Evolutionary conservation across 225 moss, liverwort and hornwort species (phyloP), one percentile per base, ranked within the genome.

Genomic region (Physcomitrium patens): DNA sequence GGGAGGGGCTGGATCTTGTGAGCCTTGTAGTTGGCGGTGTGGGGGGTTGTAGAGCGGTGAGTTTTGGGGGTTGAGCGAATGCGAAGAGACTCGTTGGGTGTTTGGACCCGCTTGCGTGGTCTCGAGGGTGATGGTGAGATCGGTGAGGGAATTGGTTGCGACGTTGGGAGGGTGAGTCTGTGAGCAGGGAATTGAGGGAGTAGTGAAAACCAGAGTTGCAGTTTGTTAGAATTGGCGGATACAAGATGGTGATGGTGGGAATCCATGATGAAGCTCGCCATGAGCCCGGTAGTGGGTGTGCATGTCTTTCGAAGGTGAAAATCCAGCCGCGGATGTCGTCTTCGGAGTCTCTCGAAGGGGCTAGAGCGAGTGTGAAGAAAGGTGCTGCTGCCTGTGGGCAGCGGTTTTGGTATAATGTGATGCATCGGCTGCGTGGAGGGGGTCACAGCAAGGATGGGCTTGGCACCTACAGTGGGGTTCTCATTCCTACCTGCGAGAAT

Each of bases 401-500:
- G 51, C 76, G 84, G 0, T 65, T 84, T 16, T 76, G 78, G 81
- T 84, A 84, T 77, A 87, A 81, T 79, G 74, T 77, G 59, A 10
- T 73, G 72, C 84, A 84, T 3, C 81, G 75, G 57, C 37, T 83
- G 49, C 81, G 83, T 8, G 76, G 73, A 0, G 81, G 76, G 12
- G 78, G 76, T 2, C 78, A 81, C 70, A 20, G 64, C 0, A 1
- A 73, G 0, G 71, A 49, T 9, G 96, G 96, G 20, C 79, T 91
- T 58, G 87, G 89, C 22, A 89, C 87, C 41, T 71, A 81, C 37
- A 66, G 63, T 5, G 91, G 91, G 41, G 91, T 91, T 65, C 87
- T 91, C 27, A 89, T 91, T 55, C 91, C 91, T 8, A 87, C 89
- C 12, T 87, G 85, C 60, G 91, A 91, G 76, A 91, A 91, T 44